A percentile compares a stretch with the other conserved stretches of the same genome.
Conservation (phyloP, 176 grass and related monocot species). For the Pontederia paniculata region DNA sequence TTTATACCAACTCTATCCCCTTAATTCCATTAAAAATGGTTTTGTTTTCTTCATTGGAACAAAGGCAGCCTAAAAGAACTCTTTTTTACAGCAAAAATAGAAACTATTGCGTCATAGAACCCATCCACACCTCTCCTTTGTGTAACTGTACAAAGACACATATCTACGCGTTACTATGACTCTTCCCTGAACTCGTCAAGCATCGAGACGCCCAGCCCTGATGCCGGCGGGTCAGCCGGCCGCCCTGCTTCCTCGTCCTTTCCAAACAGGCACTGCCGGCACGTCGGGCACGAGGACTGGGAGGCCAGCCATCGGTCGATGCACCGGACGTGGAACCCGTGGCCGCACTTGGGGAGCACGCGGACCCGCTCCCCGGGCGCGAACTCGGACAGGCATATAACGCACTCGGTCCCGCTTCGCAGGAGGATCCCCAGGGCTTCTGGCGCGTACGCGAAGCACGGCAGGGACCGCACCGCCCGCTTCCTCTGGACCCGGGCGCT, state of each 20-base stretch:
- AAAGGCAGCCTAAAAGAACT: too few relatives aligned
- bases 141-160: too few relatives aligned
- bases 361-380: not conserved
- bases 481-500: not conserved
- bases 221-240: too few relatives aligned
- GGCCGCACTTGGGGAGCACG: constrained; percentile 3
- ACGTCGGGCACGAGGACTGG: constrained; percentile 4
- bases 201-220: too few relatives aligned
- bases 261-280: not conserved
- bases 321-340: constrained; percentile 11
- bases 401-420: not conserved
- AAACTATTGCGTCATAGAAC: too few relatives aligned
- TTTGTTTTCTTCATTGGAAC: too few relatives aligned
- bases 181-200: too few relatives aligned
- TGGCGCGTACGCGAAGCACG: not conserved
- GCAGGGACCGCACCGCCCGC: not conserved
- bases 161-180: too few relatives aligned
- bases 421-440: not conserved
- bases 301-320: constrained; percentile 5
- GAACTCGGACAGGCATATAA: constrained; percentile 6
- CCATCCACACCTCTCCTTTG: too few relatives aligned
- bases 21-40: too few relatives aligned
- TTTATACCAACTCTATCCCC: too few relatives aligned
- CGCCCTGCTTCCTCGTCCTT: not conserved
- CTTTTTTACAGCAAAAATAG: too few relatives aligned